A percentile compares a stretch with the other conserved stretches of the same genome.
These are phyloP conservation scores for Ascochyta lentis DNA, from an alignment of 2,329 filamentous ascomycete species.

Conservation along the genomic window DNA sequence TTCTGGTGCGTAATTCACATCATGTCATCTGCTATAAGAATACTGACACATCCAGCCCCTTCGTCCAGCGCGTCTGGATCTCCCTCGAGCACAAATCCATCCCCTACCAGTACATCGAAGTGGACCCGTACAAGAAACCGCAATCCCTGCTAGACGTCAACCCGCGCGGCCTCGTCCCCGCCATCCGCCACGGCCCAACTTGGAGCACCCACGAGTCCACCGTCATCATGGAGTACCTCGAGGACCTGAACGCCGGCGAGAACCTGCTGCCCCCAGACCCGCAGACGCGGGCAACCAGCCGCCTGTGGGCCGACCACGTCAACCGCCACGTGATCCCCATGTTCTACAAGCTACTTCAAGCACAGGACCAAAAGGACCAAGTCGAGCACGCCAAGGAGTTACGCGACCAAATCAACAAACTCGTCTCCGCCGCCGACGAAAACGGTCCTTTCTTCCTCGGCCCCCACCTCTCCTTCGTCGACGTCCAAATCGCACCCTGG, in stretches of 20 bases:
- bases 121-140: conserved; percentile 79
- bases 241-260: conserved; percentile 70
- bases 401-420: conserved; percentile 68
- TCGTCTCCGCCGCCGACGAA: conserved; percentile 63
- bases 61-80: conserved; percentile 89
- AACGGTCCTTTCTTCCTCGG: conserved; percentile 75
- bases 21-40: conserved; percentile 21
- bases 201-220: conserved; percentile 85
- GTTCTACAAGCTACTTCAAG: conserved; percentile 77
- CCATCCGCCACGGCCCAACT: conserved; percentile 72
- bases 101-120: conserved; percentile 84
- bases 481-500: conserved; percentile 79
- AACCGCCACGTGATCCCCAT: conserved; percentile 77
- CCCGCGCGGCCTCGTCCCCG: conserved; percentile 76
- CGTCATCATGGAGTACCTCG: conserved; percentile 87
- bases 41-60: conserved; percentile 63
- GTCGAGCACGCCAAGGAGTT: conserved; percentile 66
- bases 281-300: conserved; percentile 73
- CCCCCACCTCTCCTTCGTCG: conserved; percentile 66
- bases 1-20: conserved; percentile 69
- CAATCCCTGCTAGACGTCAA: conserved; percentile 76
- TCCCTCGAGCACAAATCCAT: conserved; percentile 80
- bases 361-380: conserved; percentile 66
- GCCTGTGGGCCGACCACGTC: conserved; percentile 83
- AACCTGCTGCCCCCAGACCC: conserved; percentile 71